Base-by-base conservation (phyloP, 2,329 filamentous ascomycete genomes). In the Nigrospora oryzae region DNA sequence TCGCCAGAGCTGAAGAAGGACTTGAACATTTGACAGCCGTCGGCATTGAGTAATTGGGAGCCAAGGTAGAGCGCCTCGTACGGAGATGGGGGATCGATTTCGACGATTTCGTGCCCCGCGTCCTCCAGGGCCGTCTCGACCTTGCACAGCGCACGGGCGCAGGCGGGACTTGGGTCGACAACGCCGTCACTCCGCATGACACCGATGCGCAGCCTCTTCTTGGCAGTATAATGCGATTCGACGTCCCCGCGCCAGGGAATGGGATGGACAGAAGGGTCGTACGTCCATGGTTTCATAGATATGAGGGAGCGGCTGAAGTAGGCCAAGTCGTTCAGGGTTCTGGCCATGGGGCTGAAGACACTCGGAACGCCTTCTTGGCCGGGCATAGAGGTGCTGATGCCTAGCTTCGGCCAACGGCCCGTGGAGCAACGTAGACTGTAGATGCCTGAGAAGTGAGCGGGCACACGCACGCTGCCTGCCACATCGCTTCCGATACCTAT, bases 401-500 rank as follows among this genome's bases (percentile, higher is more conserved):
- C 89, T 36, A 79, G 75, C 63, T 94, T 95, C 1, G 89, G 88
- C 89, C 90, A 96, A 40, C 90, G 77, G 2, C 91, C 90, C 1
- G 87, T 94, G 3, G 86, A 90, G 66, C 90, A 95, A 33, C 86
- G 81, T 19, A 96, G 68, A 15, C 85, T 84, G 64, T 95, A 96
- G 60, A 91, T 88, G 10, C 90, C 90, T 2, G 86, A 86, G 69
- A 89, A 96, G 55, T 95, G 89, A 5, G 90, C 91, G 0, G 90
- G 91, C 2, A 79, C 83, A 43, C 90, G 78, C 5, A 96, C 89
- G 14, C 86, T 93, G 30, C 91, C 90, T 13, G 89, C 90, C 14
- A 96, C 89, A 63, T 95, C 90, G 40, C 85, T 90, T 11, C 90
- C 91, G 52, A 96, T 84, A 36, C 90, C 90, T 48, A 96, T 94